Base-by-base conservation (phyloP, 257 asterid genomes). In the Solanum lycopersicoides region DNA sequence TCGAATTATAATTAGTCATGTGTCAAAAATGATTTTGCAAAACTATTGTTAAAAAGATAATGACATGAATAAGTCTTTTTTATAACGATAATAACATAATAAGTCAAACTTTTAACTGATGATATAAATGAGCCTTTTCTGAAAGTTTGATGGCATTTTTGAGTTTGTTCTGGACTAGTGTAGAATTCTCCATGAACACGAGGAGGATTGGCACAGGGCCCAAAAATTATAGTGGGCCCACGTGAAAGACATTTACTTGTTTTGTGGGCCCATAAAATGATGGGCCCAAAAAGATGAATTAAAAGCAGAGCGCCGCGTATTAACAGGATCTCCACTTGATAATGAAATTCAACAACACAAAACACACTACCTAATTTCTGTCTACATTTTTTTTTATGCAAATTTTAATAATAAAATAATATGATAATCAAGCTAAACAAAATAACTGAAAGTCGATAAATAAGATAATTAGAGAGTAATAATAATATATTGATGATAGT, bases 231-330 rank as follows among this genome's bases (percentile, higher is more conserved):
- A 87, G 32, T 82, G 87, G 89, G 83, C 35, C 89, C 84, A 50
- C 66, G 50, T 37, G 86, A 66, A 69, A 47, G 73, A 65, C 89
- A 79, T 42, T 30, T 35, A 8, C 42, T n/a, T 35, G n/a, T 12
- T 7, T 7, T 18, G 3, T 21, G 80, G 80, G 63, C 44, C 59
- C 74, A 5, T 8, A 0, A 10, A 13, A 21, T 7, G 12, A 71
- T 30, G 86, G n/a, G 89, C 82, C 59, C 86, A 53, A 42, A 74
- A 34, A 15, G 12, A 72, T 68, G 37, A 53, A 69, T 65, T 42
- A 87, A 87, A 87, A 25, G 83, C 6, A 9, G 35, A 14, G 87
- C 87, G 87, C 87, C 87, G 87, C 89, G 87, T 82, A 63, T 0
- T 32, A 86, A 59, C 41, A 59, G 32, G 66, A 34, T 14, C 85